Percentiles rank a stretch among this genome's conserved stretches.
These are phyloP conservation scores for Alternaria triticimaculans DNA, from an alignment of 2,329 filamentous ascomycete genomes.

Conservation along the genomic window DNA sequence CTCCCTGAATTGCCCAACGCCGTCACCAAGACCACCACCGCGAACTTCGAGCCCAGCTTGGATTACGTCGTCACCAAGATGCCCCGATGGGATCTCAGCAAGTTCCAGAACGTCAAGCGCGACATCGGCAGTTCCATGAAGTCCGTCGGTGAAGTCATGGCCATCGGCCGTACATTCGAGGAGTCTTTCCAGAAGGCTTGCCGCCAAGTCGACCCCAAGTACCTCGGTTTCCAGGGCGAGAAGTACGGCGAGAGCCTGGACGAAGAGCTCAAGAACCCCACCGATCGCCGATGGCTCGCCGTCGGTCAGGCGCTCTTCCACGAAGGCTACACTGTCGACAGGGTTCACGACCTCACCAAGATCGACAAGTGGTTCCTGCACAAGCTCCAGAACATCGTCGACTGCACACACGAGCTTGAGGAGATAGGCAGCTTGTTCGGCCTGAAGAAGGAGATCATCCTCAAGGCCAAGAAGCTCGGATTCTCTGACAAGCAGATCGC, in stretches of 20 bases:
- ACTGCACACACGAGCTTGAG: constrained; percentile 86
- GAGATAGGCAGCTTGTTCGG: constrained; percentile 81
- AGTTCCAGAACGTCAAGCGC: constrained; percentile 98
- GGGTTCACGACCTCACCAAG: constrained; percentile 91
- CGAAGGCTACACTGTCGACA: constrained; percentile 92
- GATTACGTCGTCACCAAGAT: constrained; percentile 99
- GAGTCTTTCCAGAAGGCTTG: constrained; percentile 99
- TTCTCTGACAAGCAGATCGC: constrained; percentile 98
- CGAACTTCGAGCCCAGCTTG: constrained; percentile 96
- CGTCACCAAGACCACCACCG: constrained; percentile 97
- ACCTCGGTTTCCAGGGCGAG: constrained; percentile 91
- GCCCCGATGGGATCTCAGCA: constrained; percentile 95
- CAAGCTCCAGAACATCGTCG: constrained; percentile 97
- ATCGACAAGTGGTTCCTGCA: constrained; percentile 99
- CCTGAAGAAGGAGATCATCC: constrained; percentile 85
- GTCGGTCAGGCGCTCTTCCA: constrained; percentile 98
- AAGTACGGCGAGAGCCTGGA: constrained; percentile 88
- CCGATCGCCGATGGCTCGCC: constrained; percentile 94
- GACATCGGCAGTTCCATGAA: constrained; percentile 99
- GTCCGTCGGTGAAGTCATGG: constrained; percentile 99
- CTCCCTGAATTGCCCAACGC: constrained; percentile 96
- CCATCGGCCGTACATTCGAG: constrained; percentile 97
- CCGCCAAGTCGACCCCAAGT: constrained; percentile 92
- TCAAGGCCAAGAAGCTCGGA: constrained; percentile 95
- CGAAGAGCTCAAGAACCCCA: constrained; percentile 87